A percentile compares a stretch with the other conserved stretches of the same genome.
Evolutionary conservation across 2,329 filamentous ascomycete genomes (phyloP).

Genomic region (Ceratocystis variospora): DNA sequence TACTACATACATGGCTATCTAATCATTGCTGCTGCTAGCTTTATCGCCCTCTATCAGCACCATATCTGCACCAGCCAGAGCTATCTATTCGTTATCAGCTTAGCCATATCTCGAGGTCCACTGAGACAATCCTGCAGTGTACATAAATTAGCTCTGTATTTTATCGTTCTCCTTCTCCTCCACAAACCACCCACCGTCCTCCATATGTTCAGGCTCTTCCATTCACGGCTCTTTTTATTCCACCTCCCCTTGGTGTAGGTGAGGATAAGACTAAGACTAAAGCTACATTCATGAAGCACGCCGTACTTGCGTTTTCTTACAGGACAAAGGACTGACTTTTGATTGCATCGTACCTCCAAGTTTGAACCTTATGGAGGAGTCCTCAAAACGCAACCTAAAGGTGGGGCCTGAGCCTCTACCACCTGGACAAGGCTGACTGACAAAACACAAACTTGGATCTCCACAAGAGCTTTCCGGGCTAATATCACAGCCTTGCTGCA

Average conservation of each 20-base stretch:
- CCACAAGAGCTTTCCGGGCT: background rate
- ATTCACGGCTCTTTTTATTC: too few species aligned
- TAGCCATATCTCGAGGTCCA: background rate
- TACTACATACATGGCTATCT: background rate
- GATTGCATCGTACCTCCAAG: background rate
- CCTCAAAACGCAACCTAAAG: background rate
- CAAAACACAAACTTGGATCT: background rate
- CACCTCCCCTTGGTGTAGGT: too few species aligned
- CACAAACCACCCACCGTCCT: too few species aligned
- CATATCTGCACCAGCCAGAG: background rate
- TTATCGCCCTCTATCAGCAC: slow-evolving; percentile 2
- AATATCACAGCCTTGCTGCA: slow-evolving; percentile 2
- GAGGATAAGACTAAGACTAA: too few species aligned
- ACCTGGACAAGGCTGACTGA: slow-evolving; percentile 9
- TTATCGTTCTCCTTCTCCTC: background rate
- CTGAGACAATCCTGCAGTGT: background rate
- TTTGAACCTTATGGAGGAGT: background rate
- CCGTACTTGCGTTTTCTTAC: too few species aligned
- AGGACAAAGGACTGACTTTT: too few species aligned
- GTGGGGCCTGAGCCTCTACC: background rate
- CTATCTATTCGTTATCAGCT: slow-evolving; percentile 2
- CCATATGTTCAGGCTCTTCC: too few species aligned
- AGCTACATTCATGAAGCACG: too few species aligned
- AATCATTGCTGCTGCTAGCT: background rate
- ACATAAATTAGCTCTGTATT: background rate